A percentile compares a stretch with the other conserved stretches of the same genome.
Conservation (phyloP, 192 early-diverging fungal genomes). For the Phlyctochytrium planicorne region DNA sequence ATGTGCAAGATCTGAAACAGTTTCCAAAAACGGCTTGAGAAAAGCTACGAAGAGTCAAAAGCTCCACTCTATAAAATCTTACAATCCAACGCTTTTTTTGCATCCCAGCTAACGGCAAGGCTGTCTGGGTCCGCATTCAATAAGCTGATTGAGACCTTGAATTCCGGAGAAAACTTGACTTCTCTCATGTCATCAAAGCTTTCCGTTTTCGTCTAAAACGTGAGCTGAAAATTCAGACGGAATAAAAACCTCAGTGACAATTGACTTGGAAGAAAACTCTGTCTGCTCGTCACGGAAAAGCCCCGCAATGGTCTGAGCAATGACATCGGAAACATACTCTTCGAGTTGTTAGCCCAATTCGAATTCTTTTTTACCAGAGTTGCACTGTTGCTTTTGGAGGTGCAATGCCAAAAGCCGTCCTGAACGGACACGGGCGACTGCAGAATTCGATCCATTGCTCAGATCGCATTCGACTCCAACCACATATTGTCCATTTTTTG, state of each 20-base stretch:
- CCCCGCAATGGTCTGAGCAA: slow-evolving; percentile 22
- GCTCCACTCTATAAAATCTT: too few species aligned
- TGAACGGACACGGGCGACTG: slow-evolving; percentile 4
- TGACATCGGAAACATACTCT: background rate
- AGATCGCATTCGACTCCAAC: slow-evolving; percentile 13
- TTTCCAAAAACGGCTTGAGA: slow-evolving; percentile 71
- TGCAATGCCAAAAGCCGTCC: background rate
- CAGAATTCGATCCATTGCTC: slow-evolving; percentile 10
- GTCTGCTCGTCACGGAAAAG: slow-evolving; percentile 36
- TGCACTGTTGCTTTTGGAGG: too few species aligned
- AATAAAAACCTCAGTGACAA: background rate
- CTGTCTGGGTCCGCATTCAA: slow-evolving; percentile 78
- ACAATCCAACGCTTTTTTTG: slow-evolving; percentile 68
- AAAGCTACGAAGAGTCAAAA: slow-evolving; percentile 39
- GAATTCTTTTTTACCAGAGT: too few species aligned
- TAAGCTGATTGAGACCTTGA: slow-evolving; percentile 83
- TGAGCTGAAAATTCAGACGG: background rate
- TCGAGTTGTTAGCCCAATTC: too few species aligned
- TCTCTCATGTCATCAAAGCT: slow-evolving; percentile 65
- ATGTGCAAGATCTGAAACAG: slow-evolving; percentile 64
- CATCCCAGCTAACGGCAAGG: slow-evolving; percentile 78
- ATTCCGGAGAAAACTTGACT: slow-evolving; percentile 82
- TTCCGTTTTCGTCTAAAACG: slow-evolving; percentile 1
- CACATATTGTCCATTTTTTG: slow-evolving; percentile 28
- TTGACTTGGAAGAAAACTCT: background rate